Evolutionary conservation across 2,329 filamentous ascomycete genomes (phyloP), one percentile per base, ranked within the genome.

Genomic region (Penicillium expansum): DNA sequence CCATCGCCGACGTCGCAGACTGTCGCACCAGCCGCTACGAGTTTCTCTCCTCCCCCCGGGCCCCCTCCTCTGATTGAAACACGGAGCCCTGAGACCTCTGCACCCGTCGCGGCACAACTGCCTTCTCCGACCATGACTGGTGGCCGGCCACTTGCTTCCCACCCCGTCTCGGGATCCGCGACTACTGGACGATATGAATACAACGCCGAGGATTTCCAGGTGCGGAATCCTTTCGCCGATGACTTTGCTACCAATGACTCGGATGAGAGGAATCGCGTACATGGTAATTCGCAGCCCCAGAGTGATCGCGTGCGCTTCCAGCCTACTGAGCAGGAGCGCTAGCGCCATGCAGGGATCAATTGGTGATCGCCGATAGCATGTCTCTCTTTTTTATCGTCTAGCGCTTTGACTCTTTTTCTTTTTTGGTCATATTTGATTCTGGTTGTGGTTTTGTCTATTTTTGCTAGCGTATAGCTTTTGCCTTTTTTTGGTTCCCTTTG

Each of bases 171-270:
- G 5, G 32, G 18, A n/a, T 48, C 43, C 9, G n/a, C 29, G 4
- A 32, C 44, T 27, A 41, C 18, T 5, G n/a, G 58, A 7, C 60
- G 65, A 24, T 72, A 71, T 50, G 70, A 76, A 53, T 76, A 76
- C 51, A 72, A 71, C 10, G 65, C 75, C 8, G 69, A 71, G 43
- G 73, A 76, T 38, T 76, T 72, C 56, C 71, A 74, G 51, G 73
- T 76, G 20, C 73, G 74, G 56, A 75, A 77, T 55, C 75, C 75
- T 8, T 77, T 77, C 47, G 74, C 74, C 5, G 75, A 77, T 61
- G 66, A 66, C 38, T 66, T 62, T 53, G 63, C 59, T 6, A 49
- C 62, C 27, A 62, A 59, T 43, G 52, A 65, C 4, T 48, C 52
- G 24, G 53, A 59, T 13, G 44, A 64, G 24, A 58, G 57, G 22